Evolutionary conservation across 1,284 basidiomycete genomes (phyloP), one percentile per base, ranked within the genome.

Genomic region (Moesziomyces sp.): DNA sequence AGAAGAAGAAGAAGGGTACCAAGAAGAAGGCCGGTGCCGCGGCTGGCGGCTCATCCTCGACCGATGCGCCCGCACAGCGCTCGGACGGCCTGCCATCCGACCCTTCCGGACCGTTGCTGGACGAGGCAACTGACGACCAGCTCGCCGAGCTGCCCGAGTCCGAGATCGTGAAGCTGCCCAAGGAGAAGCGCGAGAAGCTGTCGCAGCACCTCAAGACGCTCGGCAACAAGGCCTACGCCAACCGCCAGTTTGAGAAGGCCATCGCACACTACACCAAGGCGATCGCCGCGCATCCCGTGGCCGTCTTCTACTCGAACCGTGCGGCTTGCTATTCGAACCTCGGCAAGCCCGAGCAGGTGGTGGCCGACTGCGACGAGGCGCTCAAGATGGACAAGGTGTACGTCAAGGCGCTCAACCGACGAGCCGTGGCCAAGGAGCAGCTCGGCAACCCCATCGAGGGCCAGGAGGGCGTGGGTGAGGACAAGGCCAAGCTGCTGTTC

Each of bases 281-380:
- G 19, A 81, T 84, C 53, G 96, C 97, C 26, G 97, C 98, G 75
- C 89, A 90, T 61, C 90, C 92, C 28, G 93, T 97, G 83, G 91
- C 96, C 34, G 94, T 98, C 51, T 99, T 93, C 87, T 98, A 91
- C 88, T 93, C 92, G 84, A 99, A 99, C 86, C 91, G 97, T 62
- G 96, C 96, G 46, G 97, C 97, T 65, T 97, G 95, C 85, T 97
- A 95, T 86, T 90, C 95, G 85, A 95, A 97, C 87, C 90, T 95
- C 87, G 87, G 88, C 26, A 88, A 94, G 80, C 88, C 91, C 83
- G 91, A 94, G 34, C 88, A 89, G 43, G 94, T 94, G 71, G 89
- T 99, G n/a, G 87, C 88, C 53, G 96, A 99, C 86, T 98, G 96
- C 84, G 90, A 95, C 80, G 88, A 89, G 53, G 96, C 97, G 0